phyloP scores from a whole-genome alignment of 352 stramenopile genomes.

The Phytophthora gonapodyides region DNA sequence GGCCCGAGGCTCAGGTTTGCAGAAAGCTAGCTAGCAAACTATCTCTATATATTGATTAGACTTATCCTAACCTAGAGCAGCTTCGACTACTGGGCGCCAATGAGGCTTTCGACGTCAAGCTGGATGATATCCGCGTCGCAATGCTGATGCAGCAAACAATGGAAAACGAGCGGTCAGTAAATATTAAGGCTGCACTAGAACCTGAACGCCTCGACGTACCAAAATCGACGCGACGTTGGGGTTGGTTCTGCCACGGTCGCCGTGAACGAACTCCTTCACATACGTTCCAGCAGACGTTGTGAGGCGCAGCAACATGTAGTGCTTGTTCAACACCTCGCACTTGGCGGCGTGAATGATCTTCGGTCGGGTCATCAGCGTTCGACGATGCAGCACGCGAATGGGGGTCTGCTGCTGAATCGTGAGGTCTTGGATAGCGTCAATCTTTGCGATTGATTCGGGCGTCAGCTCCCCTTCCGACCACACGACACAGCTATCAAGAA shows the following conservation, averaged over 20 bases:
- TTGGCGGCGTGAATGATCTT: conserved; percentile 91
- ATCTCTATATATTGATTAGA: conserved; percentile 19
- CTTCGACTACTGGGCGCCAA: conserved; percentile 55
- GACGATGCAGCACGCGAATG: conserved; percentile 97
- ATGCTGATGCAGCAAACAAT: conserved; percentile 46
- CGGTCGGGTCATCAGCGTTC: conserved; percentile 92
- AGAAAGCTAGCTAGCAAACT: conserved; percentile 13
- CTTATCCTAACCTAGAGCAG: neutral
- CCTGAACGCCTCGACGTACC: conserved; percentile 34
- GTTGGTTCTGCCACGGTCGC: conserved; percentile 96
- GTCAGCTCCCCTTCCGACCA: conserved; percentile 73
- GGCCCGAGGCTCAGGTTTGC: neutral
- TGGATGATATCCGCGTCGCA: conserved; percentile 97
- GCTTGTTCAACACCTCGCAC: conserved; percentile 92
- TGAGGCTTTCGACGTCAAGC: conserved; percentile 94
- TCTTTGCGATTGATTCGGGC: conserved; percentile 57
- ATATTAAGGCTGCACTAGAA: neutral
- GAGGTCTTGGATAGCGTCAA: conserved; percentile 85
- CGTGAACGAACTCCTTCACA: conserved; percentile 99
- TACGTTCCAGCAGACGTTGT: conserved; percentile 97
- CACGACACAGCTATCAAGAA: conserved; percentile 65
- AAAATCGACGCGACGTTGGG: conserved; percentile 94
- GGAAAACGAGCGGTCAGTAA: conserved; percentile 33
- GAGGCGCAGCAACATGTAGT: conserved; percentile 97
- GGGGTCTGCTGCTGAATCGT: conserved; percentile 96